phyloP scores from a whole-genome alignment of 305 asterid genomes.

The Fraxinus floribunda region DNA sequence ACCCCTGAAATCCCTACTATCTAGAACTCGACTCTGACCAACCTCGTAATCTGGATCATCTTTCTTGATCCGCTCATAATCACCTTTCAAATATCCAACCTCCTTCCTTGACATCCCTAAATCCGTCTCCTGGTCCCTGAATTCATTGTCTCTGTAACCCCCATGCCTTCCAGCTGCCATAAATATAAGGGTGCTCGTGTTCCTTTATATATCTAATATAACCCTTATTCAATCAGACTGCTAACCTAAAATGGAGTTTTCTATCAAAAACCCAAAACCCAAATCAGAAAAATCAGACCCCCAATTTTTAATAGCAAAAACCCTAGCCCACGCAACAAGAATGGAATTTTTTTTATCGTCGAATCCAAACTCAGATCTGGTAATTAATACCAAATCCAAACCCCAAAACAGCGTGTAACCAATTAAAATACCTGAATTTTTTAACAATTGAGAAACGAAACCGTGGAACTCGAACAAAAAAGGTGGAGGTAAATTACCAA shows the following conservation, averaged over 20 bases:
- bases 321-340: constrained; percentile 8
- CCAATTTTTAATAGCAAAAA: neutral
- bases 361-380: constrained; percentile 34
- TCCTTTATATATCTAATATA: constrained; percentile 11
- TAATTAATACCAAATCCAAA: constrained; percentile 16
- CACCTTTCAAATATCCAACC: constrained; percentile 45
- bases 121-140: constrained; percentile 60
- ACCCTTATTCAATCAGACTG: constrained; percentile 27
- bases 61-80: constrained; percentile 44
- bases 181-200: constrained; percentile 14
- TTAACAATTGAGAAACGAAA: constrained; percentile 1
- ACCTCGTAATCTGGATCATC: constrained; percentile 35
- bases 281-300: constrained; percentile 24
- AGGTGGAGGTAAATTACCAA: constrained; percentile 27
- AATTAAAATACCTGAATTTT: neutral
- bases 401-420: constrained; percentile 14
- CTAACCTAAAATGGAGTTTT: constrained; percentile 14
- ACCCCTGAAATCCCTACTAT: constrained; percentile 33
- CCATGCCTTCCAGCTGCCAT: constrained; percentile 86
- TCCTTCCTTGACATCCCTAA: constrained; percentile 49
- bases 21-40: constrained; percentile 33
- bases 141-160: constrained; percentile 61
- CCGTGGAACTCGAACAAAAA: constrained; percentile 19
- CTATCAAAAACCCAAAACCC: constrained; percentile 39
- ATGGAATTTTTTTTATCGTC: neutral